A percentile compares a stretch with the other conserved stretches of the same genome.
These are phyloP conservation scores for Chlorella sp. DNA, from an alignment of 139 green algal species.

Conservation along the genomic window DNA sequence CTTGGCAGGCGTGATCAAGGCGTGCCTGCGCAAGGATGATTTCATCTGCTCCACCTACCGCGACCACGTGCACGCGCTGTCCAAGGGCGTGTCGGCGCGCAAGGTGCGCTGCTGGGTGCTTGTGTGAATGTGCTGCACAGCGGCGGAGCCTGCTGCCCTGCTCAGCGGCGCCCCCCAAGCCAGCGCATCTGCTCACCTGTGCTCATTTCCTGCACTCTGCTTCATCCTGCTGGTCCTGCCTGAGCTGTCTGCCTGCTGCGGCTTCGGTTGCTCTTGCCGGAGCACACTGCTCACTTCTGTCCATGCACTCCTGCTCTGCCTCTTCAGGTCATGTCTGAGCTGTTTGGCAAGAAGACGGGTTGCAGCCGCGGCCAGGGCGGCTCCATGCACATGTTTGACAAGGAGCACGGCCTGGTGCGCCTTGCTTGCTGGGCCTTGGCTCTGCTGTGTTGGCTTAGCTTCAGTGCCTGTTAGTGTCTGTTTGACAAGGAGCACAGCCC, in stretches of 20 bases:
- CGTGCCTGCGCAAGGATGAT: slow-evolving; percentile 79
- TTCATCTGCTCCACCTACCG: slow-evolving; percentile 97
- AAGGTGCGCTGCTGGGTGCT: slow-evolving; percentile 16
- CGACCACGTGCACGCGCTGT: slow-evolving; percentile 98
- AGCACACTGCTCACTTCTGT: no score
- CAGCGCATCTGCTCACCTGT: no score
- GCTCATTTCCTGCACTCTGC: no score
- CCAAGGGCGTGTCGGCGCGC: slow-evolving; percentile 84
- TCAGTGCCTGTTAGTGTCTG: no score
- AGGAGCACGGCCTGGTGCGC: slow-evolving; percentile 80
- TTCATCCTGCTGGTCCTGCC: no score
- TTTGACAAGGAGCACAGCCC: slow-evolving; percentile 90
- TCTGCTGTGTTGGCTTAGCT: no score
- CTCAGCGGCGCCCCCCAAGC: no score
- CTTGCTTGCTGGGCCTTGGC: no score
- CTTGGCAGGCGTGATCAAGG: slow-evolving; percentile 57
- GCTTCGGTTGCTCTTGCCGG: no score
- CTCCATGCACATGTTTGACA: slow-evolving; percentile 98
- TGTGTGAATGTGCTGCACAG: neutral
- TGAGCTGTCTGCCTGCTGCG: no score
- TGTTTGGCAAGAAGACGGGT: slow-evolving; percentile 98
- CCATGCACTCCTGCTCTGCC: no score
- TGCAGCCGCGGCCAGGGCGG: slow-evolving; percentile 95
- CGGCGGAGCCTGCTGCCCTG: neutral
- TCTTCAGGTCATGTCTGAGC: slow-evolving; percentile 94